These are phyloP conservation scores for Kwoniella heveanensis DNA, from an alignment of 768 basidiomycete genomes.

Conservation along the genomic window DNA sequence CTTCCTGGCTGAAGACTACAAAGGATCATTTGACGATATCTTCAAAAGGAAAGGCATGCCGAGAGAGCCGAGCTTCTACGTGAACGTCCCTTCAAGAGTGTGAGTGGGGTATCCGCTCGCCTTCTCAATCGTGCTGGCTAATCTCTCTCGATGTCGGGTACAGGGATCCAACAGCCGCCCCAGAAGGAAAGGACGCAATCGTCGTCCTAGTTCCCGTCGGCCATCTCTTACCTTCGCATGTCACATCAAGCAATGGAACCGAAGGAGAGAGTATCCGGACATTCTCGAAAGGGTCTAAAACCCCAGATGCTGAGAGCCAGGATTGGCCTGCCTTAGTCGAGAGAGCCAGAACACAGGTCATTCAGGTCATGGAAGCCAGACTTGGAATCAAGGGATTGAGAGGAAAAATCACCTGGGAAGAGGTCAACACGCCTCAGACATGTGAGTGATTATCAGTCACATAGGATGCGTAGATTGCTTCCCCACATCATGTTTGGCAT, in stretches of 20 bases:
- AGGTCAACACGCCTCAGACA: constrained; percentile 57
- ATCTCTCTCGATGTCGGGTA: too few species aligned
- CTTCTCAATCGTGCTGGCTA: too few species aligned
- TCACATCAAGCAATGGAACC: constrained; percentile 8
- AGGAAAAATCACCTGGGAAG: constrained; percentile 56
- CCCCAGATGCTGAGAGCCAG: constrained; percentile 39
- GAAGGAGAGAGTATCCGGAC: constrained; percentile 21
- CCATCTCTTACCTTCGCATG: constrained; percentile 43
- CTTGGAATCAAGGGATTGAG: constrained; percentile 51
- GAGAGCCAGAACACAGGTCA: constrained; percentile 51
- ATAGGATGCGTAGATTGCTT: too few species aligned
- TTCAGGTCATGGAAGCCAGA: constrained; percentile 48
- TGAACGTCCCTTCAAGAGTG: constrained; percentile 58
- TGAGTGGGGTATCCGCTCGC: too few species aligned
- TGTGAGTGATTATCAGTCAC: too few species aligned
- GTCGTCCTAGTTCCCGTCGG: constrained; percentile 58
- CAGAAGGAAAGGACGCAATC: constrained; percentile 57
- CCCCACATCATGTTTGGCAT: too few species aligned
- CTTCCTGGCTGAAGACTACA: constrained; percentile 58
- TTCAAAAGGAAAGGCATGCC: constrained; percentile 58
- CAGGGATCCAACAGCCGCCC: constrained; percentile 58
- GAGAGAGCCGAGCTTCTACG: constrained; percentile 58
- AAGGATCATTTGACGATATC: constrained; percentile 59
- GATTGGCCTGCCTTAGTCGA: constrained; percentile 54
- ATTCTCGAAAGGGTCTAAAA: constrained; percentile 19